Base-by-base conservation (phyloP, 2,329 filamentous ascomycete genomes). In the Arthrinium puccinioides region DNA sequence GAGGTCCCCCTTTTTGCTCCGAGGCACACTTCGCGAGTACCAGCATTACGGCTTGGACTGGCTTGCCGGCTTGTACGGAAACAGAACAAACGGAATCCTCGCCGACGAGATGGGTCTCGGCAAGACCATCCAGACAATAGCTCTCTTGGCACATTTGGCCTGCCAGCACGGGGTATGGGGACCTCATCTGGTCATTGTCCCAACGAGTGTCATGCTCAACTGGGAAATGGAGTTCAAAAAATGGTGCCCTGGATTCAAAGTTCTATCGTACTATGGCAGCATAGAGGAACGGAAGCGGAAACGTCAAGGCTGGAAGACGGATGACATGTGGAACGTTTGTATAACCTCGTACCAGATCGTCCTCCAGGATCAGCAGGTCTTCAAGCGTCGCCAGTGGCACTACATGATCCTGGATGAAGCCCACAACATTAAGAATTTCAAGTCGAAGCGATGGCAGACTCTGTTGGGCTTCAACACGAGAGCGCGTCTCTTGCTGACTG, bases 201-300 rank as follows among this genome's bases (percentile, higher is more conserved):
- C 92, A 2, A 98, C 92, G 3, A 97, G 89, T 61, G 94, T 98
- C 33, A 96, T 98, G 74, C 77, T 98, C 46, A 98, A 98, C 56
- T 98, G 92, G 92, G 94, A 98, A 60, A 97, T 97, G 84, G 92
- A 98, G 62, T 98, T 98, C 72, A 97, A 97, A 56, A 98, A 98
- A 59, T 98, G 90, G 79, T 87, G 89, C 40, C 92, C 94, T 4
- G 90, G 92, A 1, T 98, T 98, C 70, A 97, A 96, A 57, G 94
- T 98, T 39, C 70, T 98, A 41, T 92, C 89, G 0, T 98, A 98
- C 64, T 98, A 97, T 56, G 92, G 94, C 29, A 87, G 83, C 28
- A 84, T 89, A 51, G 88, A 96, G 48, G 92, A 98, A 62, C 82
- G 92, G 31, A 89, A 87, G 57, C 74, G 82, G 47, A 97, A 97